phyloP scores from a whole-genome alignment of 495 filamentous ascomycete species.

The Sordaria brevicollis region DNA sequence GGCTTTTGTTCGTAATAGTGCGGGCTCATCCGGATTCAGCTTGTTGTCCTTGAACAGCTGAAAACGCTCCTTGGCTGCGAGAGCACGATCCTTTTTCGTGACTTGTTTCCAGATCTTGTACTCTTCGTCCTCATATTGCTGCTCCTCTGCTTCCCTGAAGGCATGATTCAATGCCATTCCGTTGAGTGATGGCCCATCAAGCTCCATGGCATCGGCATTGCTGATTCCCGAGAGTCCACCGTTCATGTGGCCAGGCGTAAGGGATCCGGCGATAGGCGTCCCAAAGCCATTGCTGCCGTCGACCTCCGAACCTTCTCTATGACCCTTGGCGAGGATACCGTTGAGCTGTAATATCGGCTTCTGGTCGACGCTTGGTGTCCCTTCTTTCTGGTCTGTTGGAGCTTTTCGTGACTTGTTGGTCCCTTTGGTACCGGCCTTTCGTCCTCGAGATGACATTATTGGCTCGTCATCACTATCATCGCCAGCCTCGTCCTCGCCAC shows the following conservation, averaged over 20 bases:
- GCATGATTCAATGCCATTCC: slow-evolving; percentile 46
- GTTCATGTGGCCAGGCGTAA: slow-evolving; percentile 67
- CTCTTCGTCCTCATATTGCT: slow-evolving; percentile 64
- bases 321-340: slow-evolving; percentile 36
- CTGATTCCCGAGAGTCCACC: slow-evolving; percentile 50
- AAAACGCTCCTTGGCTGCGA: slow-evolving; percentile 67
- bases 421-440: slow-evolving; percentile 71
- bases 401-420: slow-evolving; percentile 74
- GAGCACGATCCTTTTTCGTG: slow-evolving; percentile 91
- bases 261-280: slow-evolving; percentile 67
- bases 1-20: slow-evolving; percentile 61
- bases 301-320: slow-evolving; percentile 42
- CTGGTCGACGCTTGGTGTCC: slow-evolving; percentile 57
- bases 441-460: slow-evolving; percentile 91
- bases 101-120: slow-evolving; percentile 98
- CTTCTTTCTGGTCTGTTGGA: slow-evolving; percentile 65
- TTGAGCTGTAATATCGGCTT: slow-evolving; percentile 47
- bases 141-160: slow-evolving; percentile 41
- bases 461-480: slow-evolving; percentile 96
- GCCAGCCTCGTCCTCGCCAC: slow-evolving; percentile 67
- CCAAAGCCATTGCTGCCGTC: slow-evolving; percentile 72
- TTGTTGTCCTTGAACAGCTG: slow-evolving; percentile 75
- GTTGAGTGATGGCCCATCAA: slow-evolving; percentile 59
- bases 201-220: slow-evolving; percentile 72
- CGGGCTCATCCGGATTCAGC: slow-evolving; percentile 79